Base-by-base conservation (phyloP, 495 filamentous ascomycete species). In the Articulospora tetracladia region DNA sequence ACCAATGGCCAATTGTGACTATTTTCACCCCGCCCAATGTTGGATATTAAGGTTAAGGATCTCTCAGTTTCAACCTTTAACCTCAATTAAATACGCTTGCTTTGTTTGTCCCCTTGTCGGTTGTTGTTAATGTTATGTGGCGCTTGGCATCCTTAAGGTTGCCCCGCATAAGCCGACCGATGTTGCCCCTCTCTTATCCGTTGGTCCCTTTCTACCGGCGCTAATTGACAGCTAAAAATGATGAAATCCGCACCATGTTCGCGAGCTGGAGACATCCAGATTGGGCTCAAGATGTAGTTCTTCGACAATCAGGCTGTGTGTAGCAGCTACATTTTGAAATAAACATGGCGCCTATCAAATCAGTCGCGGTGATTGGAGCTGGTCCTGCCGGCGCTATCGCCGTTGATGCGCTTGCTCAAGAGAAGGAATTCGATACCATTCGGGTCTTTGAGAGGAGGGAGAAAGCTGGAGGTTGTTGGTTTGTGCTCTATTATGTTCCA, bases 381-480 rank as follows among this genome's bases (percentile, higher is more conserved):
- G 82, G 83, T 2, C 83, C 83, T 11, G 73, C 82, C 0, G 83
- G 83, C 11, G 82, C 81, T 53, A 85, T 85, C 66, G 68, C 83
- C 0, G 72, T 83, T 2, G 80, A 85, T 73, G 82, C 83, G 0
- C 66, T 86, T 36, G 74, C 75, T 22, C 74, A 82, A 61, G 83
- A 86, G 61, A 72, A 79, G 55, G 64, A 69, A 0, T 86, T 86
- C 61, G 77, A 83, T 53, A 59, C 73, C 7, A 79, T 85, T 52
- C 76, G 81, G 23, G 82, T 85, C 1, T 86, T 85, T 68, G 83
- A 86, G 63, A 65, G 83, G 28, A 76, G 82, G 32, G 81, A 84
- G 59, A 76, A 72, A 23, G 73, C 80, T 10, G 83, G 83, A 32
- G 83, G 83, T 59, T 80, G 77, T 65, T 85, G 83, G 83, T 84